These are phyloP conservation scores for Cadophora gregata DNA, from an alignment of 2,329 filamentous ascomycete genomes.

Conservation along the genomic window DNA sequence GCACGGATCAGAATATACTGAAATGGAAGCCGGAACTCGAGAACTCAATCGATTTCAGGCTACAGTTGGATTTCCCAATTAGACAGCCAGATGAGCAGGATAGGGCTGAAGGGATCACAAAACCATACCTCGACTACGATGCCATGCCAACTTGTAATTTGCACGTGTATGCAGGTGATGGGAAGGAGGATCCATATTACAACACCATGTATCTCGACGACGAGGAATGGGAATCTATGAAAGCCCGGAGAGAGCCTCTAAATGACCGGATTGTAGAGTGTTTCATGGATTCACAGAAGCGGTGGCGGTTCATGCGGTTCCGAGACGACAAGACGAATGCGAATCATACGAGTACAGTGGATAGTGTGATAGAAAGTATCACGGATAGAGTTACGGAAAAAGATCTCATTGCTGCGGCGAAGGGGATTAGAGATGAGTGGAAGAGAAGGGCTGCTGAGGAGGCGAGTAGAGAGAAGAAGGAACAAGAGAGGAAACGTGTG, in stretches of 20 bases:
- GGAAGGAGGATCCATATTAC: conserved; percentile 58
- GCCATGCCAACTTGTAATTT: conserved; percentile 76
- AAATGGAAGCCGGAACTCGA: conserved; percentile 98
- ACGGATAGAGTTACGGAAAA: conserved; percentile 82
- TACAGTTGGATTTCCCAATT: conserved; percentile 76
- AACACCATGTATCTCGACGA: conserved; percentile 71
- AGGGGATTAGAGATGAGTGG: conserved; percentile 79
- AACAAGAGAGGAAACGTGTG: conserved; percentile 30
- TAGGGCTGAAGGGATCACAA: conserved; percentile 66
- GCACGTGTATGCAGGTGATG: conserved; percentile 69
- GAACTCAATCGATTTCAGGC: conserved; percentile 91
- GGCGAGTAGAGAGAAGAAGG: conserved; percentile 31
- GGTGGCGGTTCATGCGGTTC: conserved; percentile 89
- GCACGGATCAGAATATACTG: conserved; percentile 90
- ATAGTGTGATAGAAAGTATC: conserved; percentile 89
- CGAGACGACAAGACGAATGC: conserved; percentile 91
- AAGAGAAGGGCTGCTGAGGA: conserved; percentile 55
- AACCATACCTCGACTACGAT: conserved; percentile 79
- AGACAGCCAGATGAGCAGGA: conserved; percentile 73
- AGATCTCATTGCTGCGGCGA: conserved; percentile 74
- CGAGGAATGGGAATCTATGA: conserved; percentile 84
- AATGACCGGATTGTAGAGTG: conserved; percentile 91
- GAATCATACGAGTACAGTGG: conserved; percentile 85
- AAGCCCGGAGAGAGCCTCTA: conserved; percentile 74
- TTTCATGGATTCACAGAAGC: conserved; percentile 73